These are phyloP conservation scores for Rhizophora apiculata DNA, from an alignment of 345 rosid genomes.

Conservation along the genomic window DNA sequence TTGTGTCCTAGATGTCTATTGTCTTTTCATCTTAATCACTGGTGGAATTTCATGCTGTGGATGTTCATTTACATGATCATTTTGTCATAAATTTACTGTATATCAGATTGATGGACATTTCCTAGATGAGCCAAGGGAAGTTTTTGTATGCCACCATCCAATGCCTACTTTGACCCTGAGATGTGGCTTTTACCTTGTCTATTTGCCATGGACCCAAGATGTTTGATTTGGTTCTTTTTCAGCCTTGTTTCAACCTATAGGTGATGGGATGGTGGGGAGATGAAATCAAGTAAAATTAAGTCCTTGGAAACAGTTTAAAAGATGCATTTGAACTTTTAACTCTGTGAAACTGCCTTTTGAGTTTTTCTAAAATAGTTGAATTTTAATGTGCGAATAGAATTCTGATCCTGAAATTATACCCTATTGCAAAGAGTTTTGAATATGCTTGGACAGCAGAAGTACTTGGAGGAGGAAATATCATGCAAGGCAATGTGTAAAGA, in stretches of 20 bases:
- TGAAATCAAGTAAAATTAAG: background rate
- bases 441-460: background rate
- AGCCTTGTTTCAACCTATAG: background rate
- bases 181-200: background rate
- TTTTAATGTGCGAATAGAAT: background rate
- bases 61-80: background rate
- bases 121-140: background rate
- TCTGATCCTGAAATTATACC: background rate
- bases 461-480: background rate
- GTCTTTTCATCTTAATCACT: background rate
- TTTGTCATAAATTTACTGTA: background rate
- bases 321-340: background rate
- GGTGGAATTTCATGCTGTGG: background rate
- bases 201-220: background rate
- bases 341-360: background rate
- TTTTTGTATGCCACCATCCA: background rate
- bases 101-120: slow-evolving; percentile 3
- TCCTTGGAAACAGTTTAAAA: background rate
- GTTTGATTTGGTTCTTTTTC: background rate
- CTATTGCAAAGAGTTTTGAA: background rate
- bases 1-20: background rate
- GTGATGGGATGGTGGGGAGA: background rate
- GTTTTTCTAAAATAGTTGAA: background rate
- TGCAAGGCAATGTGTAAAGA: background rate
- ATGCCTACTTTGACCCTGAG: slow-evolving; percentile 3